Evolutionary conservation across 2,329 filamentous ascomycete genomes (phyloP).

Genomic region (Ophiostoma triangulosporum): DNA sequence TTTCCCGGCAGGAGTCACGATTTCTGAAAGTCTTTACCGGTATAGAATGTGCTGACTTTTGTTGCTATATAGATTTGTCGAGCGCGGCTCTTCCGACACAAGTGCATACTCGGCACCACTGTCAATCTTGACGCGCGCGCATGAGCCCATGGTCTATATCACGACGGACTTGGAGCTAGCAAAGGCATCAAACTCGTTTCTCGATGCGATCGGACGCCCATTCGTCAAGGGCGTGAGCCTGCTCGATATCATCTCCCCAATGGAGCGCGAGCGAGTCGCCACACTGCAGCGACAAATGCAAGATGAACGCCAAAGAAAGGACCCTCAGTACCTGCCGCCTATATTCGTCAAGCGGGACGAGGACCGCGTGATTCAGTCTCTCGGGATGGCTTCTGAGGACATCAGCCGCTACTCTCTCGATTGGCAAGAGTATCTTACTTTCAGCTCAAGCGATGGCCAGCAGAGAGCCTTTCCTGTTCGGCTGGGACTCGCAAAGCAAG

Average conservation of each 20-base stretch:
- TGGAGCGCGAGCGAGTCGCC: conserved; percentile 39
- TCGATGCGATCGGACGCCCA: conserved; percentile 38
- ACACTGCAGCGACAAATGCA: conserved; percentile 38
- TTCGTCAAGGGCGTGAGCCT: conserved; percentile 36
- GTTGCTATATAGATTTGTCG: conserved; percentile 33
- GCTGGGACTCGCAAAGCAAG: conserved; percentile 44
- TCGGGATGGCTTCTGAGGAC: conserved; percentile 41
- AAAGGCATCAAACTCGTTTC: conserved; percentile 41
- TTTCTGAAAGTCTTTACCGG: conserved; percentile 35
- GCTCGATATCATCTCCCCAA: conserved; percentile 36
- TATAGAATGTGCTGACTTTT: conserved; percentile 15
- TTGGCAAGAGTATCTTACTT: conserved; percentile 41
- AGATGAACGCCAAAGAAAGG: conserved; percentile 42
- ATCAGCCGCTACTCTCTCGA: conserved; percentile 38
- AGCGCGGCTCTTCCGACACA: conserved; percentile 35
- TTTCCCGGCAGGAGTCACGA: conserved; percentile 29
- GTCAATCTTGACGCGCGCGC: conserved; percentile 26
- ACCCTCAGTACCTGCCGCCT: conserved; percentile 50
- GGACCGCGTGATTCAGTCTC: conserved; percentile 38
- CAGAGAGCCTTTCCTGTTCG: conserved; percentile 35
- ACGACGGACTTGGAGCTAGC: conserved; percentile 45
- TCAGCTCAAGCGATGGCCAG: conserved; percentile 38
- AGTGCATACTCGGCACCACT: conserved; percentile 34
- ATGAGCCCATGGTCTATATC: conserved; percentile 44
- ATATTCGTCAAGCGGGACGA: conserved; percentile 44